Evolutionary conservation across 2,329 filamentous ascomycete genomes (phyloP).

Genomic region (Pseudocercospora eumusae): DNA sequence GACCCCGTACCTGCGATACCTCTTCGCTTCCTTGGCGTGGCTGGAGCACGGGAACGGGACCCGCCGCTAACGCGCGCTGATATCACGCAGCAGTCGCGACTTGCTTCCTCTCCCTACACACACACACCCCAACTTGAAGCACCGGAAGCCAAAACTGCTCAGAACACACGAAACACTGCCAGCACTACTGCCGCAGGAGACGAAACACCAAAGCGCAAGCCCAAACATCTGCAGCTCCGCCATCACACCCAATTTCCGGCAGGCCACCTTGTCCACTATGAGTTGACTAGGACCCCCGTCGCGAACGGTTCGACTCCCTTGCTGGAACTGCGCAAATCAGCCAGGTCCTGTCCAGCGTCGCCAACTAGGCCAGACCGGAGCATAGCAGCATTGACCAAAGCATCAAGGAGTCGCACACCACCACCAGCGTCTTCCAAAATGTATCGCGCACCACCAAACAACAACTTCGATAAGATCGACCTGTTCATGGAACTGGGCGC

Average conservation of each 20-base stretch:
- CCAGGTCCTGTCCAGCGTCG: conserved; percentile 6
- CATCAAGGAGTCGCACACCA: not conserved
- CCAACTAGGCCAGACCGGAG: not conserved
- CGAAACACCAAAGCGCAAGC: not conserved
- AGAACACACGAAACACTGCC: conserved; percentile 6
- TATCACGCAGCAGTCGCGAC: conserved; percentile 3
- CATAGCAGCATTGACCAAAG: not conserved
- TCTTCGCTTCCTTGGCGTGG: not conserved
- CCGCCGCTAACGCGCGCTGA: conserved; percentile 6
- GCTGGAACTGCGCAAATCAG: conserved; percentile 3
- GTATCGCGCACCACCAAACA: conserved; percentile 6
- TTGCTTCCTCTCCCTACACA: conserved; percentile 3
- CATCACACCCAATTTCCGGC: conserved; percentile 5
- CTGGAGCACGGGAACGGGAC: conserved; percentile 8
- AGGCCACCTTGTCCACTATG: conserved; percentile 5
- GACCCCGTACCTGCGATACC: conserved; percentile 8
- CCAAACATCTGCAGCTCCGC: conserved; percentile 1
- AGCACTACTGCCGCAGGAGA: conserved; percentile 6
- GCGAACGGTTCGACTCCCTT: conserved; percentile 9
- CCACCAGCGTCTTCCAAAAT: conserved; percentile 1
- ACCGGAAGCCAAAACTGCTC: conserved; percentile 2
- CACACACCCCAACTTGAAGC: conserved; percentile 10
- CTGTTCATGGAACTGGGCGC: conserved; percentile 37
- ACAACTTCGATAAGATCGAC: conserved; percentile 22
- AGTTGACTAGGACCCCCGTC: conserved; percentile 9